Percentiles rank a stretch among this genome's conserved stretches.
phyloP scores from a whole-genome alignment of 345 rosid genomes.

The Brassica carinata region DNA sequence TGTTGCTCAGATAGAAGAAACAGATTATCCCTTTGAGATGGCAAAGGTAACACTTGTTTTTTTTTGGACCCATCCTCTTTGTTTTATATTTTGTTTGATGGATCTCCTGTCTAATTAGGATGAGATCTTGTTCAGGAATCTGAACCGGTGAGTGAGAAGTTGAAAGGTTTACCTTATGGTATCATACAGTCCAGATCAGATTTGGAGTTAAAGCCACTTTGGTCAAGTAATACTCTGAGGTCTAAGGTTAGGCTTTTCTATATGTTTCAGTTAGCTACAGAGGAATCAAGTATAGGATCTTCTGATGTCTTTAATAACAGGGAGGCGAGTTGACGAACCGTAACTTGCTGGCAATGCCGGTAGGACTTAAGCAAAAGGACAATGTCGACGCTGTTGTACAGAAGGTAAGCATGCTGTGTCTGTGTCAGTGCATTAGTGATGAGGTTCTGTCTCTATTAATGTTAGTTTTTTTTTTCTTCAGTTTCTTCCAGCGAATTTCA shows the following conservation, averaged over 20 bases:
- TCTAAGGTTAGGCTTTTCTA: slow-evolving; percentile 59
- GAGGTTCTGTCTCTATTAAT: slow-evolving; percentile 28
- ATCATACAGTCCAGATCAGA: slow-evolving; percentile 71
- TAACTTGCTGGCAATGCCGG: slow-evolving; percentile 84
- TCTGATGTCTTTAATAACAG: slow-evolving; percentile 35
- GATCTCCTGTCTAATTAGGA: not conserved
- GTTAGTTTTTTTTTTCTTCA: slow-evolving; percentile 57
- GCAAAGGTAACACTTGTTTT: slow-evolving; percentile 49
- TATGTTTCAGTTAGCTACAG: not conserved
- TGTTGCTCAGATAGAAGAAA: slow-evolving; percentile 43
- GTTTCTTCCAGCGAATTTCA: slow-evolving; percentile 93
- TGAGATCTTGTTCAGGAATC: slow-evolving; percentile 51
- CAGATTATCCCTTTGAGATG: slow-evolving; percentile 57
- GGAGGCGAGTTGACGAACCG: slow-evolving; percentile 44
- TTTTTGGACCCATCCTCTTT: not conserved
- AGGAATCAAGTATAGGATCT: not conserved
- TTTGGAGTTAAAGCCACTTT: slow-evolving; percentile 89
- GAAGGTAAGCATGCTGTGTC: slow-evolving; percentile 55
- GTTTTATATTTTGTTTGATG: not conserved
- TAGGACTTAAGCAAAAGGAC: slow-evolving; percentile 83
- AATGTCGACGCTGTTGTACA: slow-evolving; percentile 69
- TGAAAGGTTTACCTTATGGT: slow-evolving; percentile 71
- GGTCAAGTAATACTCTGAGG: slow-evolving; percentile 71
- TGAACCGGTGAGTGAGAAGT: slow-evolving; percentile 46
- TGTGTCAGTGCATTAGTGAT: slow-evolving; percentile 9